These are phyloP conservation scores for Trichosanthes cucumerina DNA, from an alignment of 306 rosid genomes.

Conservation along the genomic window DNA sequence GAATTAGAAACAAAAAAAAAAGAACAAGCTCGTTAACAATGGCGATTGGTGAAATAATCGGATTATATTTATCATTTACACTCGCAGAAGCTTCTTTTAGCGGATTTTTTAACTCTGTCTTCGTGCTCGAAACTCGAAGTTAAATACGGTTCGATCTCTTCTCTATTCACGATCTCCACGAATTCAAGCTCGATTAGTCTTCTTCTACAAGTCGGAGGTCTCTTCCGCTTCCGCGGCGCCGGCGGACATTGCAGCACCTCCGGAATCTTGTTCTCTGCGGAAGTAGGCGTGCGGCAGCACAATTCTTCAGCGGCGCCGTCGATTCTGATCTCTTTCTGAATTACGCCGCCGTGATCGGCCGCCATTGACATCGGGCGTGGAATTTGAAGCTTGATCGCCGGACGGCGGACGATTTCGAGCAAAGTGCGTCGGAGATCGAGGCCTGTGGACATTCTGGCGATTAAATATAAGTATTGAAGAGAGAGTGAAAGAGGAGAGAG, in stretches of 20 bases:
- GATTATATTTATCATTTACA: slow-evolving; percentile 26
- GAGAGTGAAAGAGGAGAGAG: not conserved
- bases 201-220: slow-evolving; percentile 29
- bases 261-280: slow-evolving; percentile 13
- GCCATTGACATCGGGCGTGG: not conserved
- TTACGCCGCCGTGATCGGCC: not conserved
- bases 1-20: not conserved
- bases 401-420: not conserved
- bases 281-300: slow-evolving; percentile 10
- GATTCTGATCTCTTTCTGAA: not conserved
- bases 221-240: slow-evolving; percentile 26
- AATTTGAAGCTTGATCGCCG: not conserved
- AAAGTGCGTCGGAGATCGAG: slow-evolving; percentile 4
- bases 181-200: slow-evolving; percentile 34
- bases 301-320: not conserved
- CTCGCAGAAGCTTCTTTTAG: slow-evolving; percentile 28
- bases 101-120: not conserved
- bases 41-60: not conserved
- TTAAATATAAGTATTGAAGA: not conserved
- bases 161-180: slow-evolving; percentile 29
- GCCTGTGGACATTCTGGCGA: not conserved
- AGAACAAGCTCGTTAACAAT: not conserved
- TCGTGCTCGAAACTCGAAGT: slow-evolving; percentile 21
- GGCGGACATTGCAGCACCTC: slow-evolving; percentile 6
- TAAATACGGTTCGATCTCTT: slow-evolving; percentile 39